These are phyloP conservation scores for Phaffia rhodozyma DNA, from an alignment of 1,284 basidiomycete genomes.

Conservation along the genomic window DNA sequence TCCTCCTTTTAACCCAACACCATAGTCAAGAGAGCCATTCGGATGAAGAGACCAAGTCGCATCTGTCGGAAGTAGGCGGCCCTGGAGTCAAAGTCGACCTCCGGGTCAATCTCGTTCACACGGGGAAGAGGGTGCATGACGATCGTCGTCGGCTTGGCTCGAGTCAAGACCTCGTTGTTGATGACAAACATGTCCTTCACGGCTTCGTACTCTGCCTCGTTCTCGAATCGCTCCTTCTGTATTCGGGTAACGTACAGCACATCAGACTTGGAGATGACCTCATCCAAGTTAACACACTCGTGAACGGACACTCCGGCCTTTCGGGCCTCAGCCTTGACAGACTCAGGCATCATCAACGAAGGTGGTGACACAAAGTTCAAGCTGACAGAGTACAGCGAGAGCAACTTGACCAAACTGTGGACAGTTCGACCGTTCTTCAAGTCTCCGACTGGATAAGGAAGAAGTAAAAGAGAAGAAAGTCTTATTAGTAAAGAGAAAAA, in stretches of 20 bases:
- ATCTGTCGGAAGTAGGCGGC: slow-evolving; percentile 98
- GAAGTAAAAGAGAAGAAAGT: background rate
- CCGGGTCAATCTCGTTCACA: slow-evolving; percentile 92
- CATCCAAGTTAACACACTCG: slow-evolving; percentile 74
- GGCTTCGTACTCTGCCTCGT: slow-evolving; percentile 67
- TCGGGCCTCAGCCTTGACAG: slow-evolving; percentile 66
- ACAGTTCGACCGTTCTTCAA: slow-evolving; percentile 97
- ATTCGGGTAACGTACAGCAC: slow-evolving; percentile 94
- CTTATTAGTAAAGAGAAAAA: background rate
- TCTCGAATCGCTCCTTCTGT: slow-evolving; percentile 87
- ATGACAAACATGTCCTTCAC: slow-evolving; percentile 89
- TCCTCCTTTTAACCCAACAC: slow-evolving; percentile 41
- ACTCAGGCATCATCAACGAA: slow-evolving; percentile 82
- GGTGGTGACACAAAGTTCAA: slow-evolving; percentile 93
- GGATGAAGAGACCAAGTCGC: slow-evolving; percentile 89
- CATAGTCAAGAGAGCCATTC: slow-evolving; percentile 62
- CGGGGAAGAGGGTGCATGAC: slow-evolving; percentile 97
- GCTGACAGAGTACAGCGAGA: slow-evolving; percentile 84
- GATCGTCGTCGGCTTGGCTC: slow-evolving; percentile 91
- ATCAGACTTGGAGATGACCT: slow-evolving; percentile 84
- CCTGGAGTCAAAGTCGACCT: slow-evolving; percentile 92
- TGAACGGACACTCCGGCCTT: slow-evolving; percentile 68
- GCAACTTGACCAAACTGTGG: slow-evolving; percentile 84
- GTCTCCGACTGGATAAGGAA: slow-evolving; percentile 56
- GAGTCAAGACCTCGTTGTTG: slow-evolving; percentile 80